Conservation (phyloP, 495 filamentous ascomycete species). For the Cenococcum geophilum region DNA sequence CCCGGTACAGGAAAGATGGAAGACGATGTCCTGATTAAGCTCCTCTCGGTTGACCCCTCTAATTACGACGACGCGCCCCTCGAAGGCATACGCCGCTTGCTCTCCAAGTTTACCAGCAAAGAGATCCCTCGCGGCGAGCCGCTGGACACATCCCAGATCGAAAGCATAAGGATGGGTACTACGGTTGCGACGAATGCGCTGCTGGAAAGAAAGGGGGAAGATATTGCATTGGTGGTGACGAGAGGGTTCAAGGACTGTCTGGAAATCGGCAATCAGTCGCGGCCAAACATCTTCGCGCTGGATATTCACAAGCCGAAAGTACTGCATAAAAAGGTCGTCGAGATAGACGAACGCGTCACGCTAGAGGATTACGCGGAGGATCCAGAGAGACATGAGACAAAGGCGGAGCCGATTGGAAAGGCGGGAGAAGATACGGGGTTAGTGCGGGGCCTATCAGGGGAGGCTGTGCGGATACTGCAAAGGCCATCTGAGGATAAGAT, state of each 20-base stretch:
- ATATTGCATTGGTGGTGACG: slow-evolving; percentile 84
- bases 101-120: slow-evolving; percentile 69
- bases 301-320: slow-evolving; percentile 45
- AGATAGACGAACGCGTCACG: slow-evolving; percentile 48
- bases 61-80: slow-evolving; percentile 50
- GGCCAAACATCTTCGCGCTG: slow-evolving; percentile 45
- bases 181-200: slow-evolving; percentile 52
- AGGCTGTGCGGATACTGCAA: slow-evolving; percentile 61
- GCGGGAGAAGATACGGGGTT: slow-evolving; percentile 47
- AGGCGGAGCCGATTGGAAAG: slow-evolving; percentile 45
- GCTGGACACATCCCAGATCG: slow-evolving; percentile 77
- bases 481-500: slow-evolving; percentile 52
- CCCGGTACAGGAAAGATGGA: slow-evolving; percentile 48
- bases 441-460: slow-evolving; percentile 61
- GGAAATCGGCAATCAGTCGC: slow-evolving; percentile 52
- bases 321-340: slow-evolving; percentile 43
- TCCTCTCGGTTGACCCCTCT: slow-evolving; percentile 45
- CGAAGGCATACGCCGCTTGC: slow-evolving; percentile 78
- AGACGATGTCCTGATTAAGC: slow-evolving; percentile 47
- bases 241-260: slow-evolving; percentile 91
- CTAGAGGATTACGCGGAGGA: slow-evolving; percentile 85
- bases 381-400: slow-evolving; percentile 53
- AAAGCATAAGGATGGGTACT: slow-evolving; percentile 46
- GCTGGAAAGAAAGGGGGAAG: slow-evolving; percentile 89
- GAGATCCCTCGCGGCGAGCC: slow-evolving; percentile 75